A percentile compares a stretch with the other conserved stretches of the same genome.
phyloP scores from a whole-genome alignment of 2,329 filamentous ascomycete species.

The Aureobasidium pullulans region DNA sequence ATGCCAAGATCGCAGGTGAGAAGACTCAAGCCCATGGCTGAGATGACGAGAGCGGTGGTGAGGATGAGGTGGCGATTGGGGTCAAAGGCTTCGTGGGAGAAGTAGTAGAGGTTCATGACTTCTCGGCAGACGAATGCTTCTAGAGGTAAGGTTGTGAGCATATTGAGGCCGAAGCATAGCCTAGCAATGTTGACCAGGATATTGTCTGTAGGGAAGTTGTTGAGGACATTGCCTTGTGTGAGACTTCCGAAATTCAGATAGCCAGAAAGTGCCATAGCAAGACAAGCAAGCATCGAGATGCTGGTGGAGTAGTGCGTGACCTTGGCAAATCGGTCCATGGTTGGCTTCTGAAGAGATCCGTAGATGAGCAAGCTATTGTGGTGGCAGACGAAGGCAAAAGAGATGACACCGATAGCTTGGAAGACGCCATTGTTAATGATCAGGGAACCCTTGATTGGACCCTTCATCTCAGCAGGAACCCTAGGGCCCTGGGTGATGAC shows the following conservation, averaged over 20 bases:
- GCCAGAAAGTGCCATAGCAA: constrained; percentile 78
- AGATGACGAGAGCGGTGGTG: constrained; percentile 71
- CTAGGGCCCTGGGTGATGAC: constrained; percentile 76
- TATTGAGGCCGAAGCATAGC: constrained; percentile 94
- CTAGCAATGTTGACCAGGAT: constrained; percentile 90
- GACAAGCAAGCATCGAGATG: constrained; percentile 85
- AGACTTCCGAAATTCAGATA: constrained; percentile 90
- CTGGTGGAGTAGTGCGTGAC: constrained; percentile 92
- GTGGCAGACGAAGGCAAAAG: constrained; percentile 75
- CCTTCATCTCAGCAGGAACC: constrained; percentile 64
- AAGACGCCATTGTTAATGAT: constrained; percentile 86
- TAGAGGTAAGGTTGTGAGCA: constrained; percentile 92
- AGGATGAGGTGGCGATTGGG: constrained; percentile 79
- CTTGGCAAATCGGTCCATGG: constrained; percentile 84
- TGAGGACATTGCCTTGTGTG: constrained; percentile 91
- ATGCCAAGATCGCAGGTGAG: constrained; percentile 88
- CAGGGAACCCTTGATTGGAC: constrained; percentile 61
- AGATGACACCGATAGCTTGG: constrained; percentile 95
- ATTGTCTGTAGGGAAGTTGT: constrained; percentile 91
- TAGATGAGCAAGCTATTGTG: constrained; percentile 98
- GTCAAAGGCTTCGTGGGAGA: constrained; percentile 66
- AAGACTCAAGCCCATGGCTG: constrained; percentile 69
- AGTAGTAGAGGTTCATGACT: constrained; percentile 86
- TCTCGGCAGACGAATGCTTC: constrained; percentile 97
- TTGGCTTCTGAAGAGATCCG: constrained; percentile 86